phyloP scores from a whole-genome alignment of 2,329 filamentous ascomycete genomes.

The Laburnicola sp. region DNA sequence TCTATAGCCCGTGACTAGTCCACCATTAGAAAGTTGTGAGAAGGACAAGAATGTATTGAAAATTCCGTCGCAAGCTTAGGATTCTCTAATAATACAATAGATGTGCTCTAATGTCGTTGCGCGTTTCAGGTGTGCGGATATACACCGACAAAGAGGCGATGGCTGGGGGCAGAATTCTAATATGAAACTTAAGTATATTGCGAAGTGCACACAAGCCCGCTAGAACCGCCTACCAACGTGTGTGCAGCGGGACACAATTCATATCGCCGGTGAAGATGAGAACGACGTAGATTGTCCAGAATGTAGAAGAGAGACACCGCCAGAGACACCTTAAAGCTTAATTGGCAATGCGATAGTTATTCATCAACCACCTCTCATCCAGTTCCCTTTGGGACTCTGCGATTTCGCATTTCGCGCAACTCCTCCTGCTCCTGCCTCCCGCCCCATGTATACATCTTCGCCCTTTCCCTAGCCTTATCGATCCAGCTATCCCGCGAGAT shows the following conservation, averaged over 20 bases:
- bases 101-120: background rate
- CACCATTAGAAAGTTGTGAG: background rate
- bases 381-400: background rate
- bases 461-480: background rate
- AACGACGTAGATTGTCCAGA: too few species aligned
- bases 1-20: conserved; percentile 1
- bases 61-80: background rate
- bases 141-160: too few species aligned
- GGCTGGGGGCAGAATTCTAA: too few species aligned
- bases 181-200: too few species aligned
- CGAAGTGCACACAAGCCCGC: too few species aligned
- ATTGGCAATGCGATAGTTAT: background rate
- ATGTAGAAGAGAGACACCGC: too few species aligned
- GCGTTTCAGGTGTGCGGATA: too few species aligned
- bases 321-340: too few species aligned
- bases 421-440: conserved; percentile 5
- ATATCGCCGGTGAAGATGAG: too few species aligned
- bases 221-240: too few species aligned
- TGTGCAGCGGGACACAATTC: too few species aligned
- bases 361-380: background rate
- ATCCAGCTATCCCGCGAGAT: background rate
- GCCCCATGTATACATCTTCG: conserved; percentile 2
- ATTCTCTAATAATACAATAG: background rate
- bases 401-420: conserved; percentile 5
- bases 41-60: conserved; percentile 1